Evolutionary conservation across 2,329 filamentous ascomycete species (phyloP), one percentile per base, ranked within the genome.

Genomic region (Clonostachys byssicola): DNA sequence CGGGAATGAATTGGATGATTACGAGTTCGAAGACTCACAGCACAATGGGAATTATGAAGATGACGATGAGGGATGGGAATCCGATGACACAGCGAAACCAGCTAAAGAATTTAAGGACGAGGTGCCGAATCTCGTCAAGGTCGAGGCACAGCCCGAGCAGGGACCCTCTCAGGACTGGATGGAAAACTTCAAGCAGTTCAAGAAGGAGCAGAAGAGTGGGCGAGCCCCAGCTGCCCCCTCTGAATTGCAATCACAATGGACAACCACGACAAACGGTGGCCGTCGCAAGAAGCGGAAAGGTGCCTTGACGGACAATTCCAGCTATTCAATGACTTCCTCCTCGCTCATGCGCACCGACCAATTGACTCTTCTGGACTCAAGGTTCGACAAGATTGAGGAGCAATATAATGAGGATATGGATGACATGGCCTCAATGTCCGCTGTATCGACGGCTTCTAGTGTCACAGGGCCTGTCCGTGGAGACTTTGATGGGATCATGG

Each of bases 271-370:
- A 2, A 87, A 85, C 51, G 89, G 88, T 35, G 90, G 90, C 12
- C 83, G 89, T 45, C 80, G 79, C 51, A 97, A 97, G 84, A 96
- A 96, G 80, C 84, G 92, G 61, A 97, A 96, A 74, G 92, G 92
- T 42, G 92, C 94, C 3, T 71, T 95, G 64, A 97, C 92, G 5
- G 89, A 88, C 54, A 86, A 88, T 1, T 94, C 91, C 1, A 84
- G 81, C 49, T 95, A 94, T 68, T 94, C 88, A 45, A 96, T 96
- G 92, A 91, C 88, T 0, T 95, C 89, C 1, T 95, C 91, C 0
- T 87, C 90, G 0, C 75, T 96, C 16, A 85, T 89, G 45, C 83
- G 94, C 47, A 99, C 92, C 2, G 92, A 96, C 59, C 89, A 91
- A 40, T 80, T 95, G 50, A 85, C 84, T 1, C 78, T 95, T 1